Evolutionary conservation across 2,329 filamentous ascomycete species (phyloP), one percentile per base, ranked within the genome.

Genomic region (Neurospora sp.): DNA sequence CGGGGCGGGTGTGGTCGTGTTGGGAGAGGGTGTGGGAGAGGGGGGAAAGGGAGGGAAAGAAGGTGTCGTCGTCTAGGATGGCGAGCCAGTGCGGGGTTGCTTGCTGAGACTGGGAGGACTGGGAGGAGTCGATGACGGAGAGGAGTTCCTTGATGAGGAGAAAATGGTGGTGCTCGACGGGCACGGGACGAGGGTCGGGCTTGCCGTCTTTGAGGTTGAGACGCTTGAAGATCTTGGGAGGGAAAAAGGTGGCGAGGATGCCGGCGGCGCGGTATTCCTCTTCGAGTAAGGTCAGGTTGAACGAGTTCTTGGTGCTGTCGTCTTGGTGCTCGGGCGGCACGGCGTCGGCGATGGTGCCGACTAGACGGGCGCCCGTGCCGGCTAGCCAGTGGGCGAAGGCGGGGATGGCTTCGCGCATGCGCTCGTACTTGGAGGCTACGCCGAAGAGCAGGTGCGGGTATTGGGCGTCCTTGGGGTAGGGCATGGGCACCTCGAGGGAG

Each of bases 41-140:
- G 0, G 81, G 80, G 68, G 83, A 77, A 65, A 89, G 82, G 1
- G 84, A 86, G 1, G 85, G 83, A 76, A 89, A 89, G 77, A 89
- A 89, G 1, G 87, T 89, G 74, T 89, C 87, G 74, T 89, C 87
- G 74, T 89, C 87, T 43, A 89, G 82, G 67, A 89, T 80, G 66
- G 82, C 84, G 15, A 83, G 82, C 87, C 87, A 89, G 39, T 80
- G 52, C 12, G 12, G 11, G 3, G 41, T 1, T 46, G 41, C 4
- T 11, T 57, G 28, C 28, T 6, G 28, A 33, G 28, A 33, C 28
- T 33, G 28, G 1, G 28, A 33, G 28, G 5, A 36, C 33, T 36
- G 1, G 33, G 33, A 36, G 0, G 81, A 77, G 10, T 78, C 81
- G 39, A 80, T 76, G 67, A 82, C 79, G 33, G 80, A 75, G 33